Evolutionary conservation across 805 yeast species (phyloP).

Genomic region (Candida andamanensis): DNA sequence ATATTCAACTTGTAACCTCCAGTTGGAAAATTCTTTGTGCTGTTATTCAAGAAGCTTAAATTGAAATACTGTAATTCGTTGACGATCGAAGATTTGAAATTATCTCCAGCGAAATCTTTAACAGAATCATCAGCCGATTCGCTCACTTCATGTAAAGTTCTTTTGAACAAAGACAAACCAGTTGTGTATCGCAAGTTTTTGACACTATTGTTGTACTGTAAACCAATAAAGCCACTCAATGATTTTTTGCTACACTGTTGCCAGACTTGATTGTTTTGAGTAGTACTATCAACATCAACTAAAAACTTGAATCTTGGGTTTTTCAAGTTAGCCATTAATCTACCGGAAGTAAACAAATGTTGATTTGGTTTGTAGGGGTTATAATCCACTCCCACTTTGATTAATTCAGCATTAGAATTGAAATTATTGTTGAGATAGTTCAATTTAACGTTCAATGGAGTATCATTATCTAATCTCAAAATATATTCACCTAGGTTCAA

Average conservation of each 20-base stretch:
- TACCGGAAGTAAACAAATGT: slow-evolving; percentile 41
- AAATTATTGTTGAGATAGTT: slow-evolving; percentile 40
- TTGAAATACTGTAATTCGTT: slow-evolving; percentile 20
- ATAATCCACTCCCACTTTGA: slow-evolving; percentile 45
- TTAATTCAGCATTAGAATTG: slow-evolving; percentile 46
- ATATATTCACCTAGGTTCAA: slow-evolving; percentile 30
- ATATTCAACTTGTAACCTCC: slow-evolving; percentile 59
- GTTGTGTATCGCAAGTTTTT: slow-evolving; percentile 22
- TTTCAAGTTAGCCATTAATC: slow-evolving; percentile 41
- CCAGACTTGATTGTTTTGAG: slow-evolving; percentile 38
- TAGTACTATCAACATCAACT: slow-evolving; percentile 19
- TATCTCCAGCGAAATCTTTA: slow-evolving; percentile 28
- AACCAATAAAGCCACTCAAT: slow-evolving; percentile 49
- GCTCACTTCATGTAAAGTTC: slow-evolving; percentile 48
- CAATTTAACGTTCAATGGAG: slow-evolving; percentile 31
- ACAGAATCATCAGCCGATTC: slow-evolving; percentile 48
- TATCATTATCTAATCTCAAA: slow-evolving; percentile 34
- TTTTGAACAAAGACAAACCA: slow-evolving; percentile 58
- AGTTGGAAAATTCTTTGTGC: slow-evolving; percentile 32
- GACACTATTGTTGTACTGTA: slow-evolving; percentile 23
- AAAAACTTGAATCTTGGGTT: slow-evolving; percentile 41
- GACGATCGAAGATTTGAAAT: slow-evolving; percentile 29
- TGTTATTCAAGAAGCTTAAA: slow-evolving; percentile 16
- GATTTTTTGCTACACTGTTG: slow-evolving; percentile 51
- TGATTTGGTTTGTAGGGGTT: slow-evolving; percentile 50